Percentiles rank a stretch among this genome's conserved stretches.
phyloP scores from a whole-genome alignment of 179 eudicot species.

The Gypsophila paniculata region DNA sequence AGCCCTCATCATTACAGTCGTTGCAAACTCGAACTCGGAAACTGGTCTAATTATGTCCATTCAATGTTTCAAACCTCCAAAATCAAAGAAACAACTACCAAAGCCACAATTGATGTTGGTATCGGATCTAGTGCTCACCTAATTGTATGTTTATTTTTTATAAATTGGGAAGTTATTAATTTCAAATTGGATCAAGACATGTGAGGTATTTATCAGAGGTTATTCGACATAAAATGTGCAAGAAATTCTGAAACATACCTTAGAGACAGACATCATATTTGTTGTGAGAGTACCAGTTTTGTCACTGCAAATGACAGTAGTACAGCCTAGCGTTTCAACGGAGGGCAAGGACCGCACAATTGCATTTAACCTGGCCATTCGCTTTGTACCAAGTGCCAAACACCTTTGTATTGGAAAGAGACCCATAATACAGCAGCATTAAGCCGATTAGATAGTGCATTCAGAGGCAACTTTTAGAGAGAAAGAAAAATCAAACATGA shows the following conservation, averaged over 20 bases:
- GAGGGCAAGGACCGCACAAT: conserved; percentile 98
- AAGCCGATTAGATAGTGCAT: conserved; percentile 13
- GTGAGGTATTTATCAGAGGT: not conserved
- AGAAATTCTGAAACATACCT: conserved; percentile 44
- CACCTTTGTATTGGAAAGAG: conserved; percentile 46
- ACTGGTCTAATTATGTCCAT: not conserved
- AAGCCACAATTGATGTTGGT: not conserved
- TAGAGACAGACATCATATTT: conserved; percentile 98
- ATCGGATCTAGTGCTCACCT: not conserved
- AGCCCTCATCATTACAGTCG: not conserved
- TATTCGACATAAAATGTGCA: not conserved
- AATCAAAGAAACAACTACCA: conserved; percentile 5
- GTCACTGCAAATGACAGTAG: conserved; percentile 98
- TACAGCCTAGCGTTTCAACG: conserved; percentile 97
- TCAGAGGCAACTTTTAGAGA: not conserved
- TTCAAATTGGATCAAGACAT: not conserved
- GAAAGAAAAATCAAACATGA: conserved; percentile 9
- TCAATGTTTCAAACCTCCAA: conserved; percentile 4
- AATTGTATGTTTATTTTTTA: too few species aligned
- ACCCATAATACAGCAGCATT: conserved; percentile 17
- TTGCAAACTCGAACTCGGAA: not conserved
- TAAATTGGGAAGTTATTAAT: too few species aligned
- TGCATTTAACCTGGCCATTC: conserved; percentile 98
- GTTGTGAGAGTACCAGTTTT: conserved; percentile 99
- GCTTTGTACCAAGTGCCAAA: conserved; percentile 97